Conservation (phyloP, 1,139 yeast genomes). For the Yamadazyma epiphylla region DNA sequence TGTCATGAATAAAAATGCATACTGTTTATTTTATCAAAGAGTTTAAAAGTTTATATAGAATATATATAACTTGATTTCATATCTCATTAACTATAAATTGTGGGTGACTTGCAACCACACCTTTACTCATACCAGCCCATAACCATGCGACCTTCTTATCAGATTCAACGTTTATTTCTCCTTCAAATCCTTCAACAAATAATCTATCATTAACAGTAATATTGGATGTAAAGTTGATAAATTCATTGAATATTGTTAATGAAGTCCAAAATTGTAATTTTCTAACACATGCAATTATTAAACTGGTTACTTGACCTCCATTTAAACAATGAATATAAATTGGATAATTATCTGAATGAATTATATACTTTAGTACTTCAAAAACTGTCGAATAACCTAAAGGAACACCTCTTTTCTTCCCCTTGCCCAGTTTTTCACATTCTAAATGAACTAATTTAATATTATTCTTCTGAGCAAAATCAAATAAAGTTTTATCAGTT, state of each 20-base stretch:
- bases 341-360: conserved; percentile 62
- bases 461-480: conserved; percentile 46
- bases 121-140: conserved; percentile 67
- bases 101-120: conserved; percentile 47
- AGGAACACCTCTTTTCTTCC: conserved; percentile 78
- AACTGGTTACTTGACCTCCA: conserved; percentile 84
- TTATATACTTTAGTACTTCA: conserved; percentile 55
- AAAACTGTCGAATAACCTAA: conserved; percentile 61
- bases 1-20: conserved; percentile 63
- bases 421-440: conserved; percentile 64
- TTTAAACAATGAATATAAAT: conserved; percentile 81
- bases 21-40: conserved; percentile 66
- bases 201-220: conserved; percentile 78
- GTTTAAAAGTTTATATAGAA: conserved; percentile 13
- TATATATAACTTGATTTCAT: background rate
- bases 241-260: conserved; percentile 84
- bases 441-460: conserved; percentile 62
- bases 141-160: conserved; percentile 62
- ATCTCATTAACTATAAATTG: conserved; percentile 30
- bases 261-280: conserved; percentile 87
- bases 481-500: conserved; percentile 46
- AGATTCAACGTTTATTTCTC: conserved; percentile 53
- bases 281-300: conserved; percentile 81
- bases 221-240: conserved; percentile 70
- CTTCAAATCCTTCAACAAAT: conserved; percentile 77